Base-by-base conservation (phyloP, 345 rosid species). In the Hibiscus tridactylites region DNA sequence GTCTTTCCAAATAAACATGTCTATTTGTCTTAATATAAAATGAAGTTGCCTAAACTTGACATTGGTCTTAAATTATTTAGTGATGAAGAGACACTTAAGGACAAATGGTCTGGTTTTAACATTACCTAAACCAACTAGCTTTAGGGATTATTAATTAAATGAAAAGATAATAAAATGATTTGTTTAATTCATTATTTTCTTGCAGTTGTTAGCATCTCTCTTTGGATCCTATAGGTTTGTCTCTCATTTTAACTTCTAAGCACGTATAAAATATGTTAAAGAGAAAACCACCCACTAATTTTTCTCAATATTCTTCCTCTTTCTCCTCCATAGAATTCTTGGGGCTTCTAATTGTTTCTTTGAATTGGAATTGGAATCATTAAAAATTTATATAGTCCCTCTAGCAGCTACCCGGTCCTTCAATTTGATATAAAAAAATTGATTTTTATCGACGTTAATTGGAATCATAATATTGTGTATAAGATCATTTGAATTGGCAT, bases 91-190 rank as follows among this genome's bases (percentile, higher is more conserved):
- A 21, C 24, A 21, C 24, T 21, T 21, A 21, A 21, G 56, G 81
- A 83, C 81, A 81, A 79, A 70, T 37, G 80, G 76, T 81, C 78
- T 15, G 78, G 76, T 76, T 17, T 59, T 73, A 73, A 73, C 71
- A 71, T 71, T 66, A 82, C 85, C 88, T 84, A 80, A 84, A 73
- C 85, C 83, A 80, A 82, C 82, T 71, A 80, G 78, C 71, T 71
- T 75, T 31, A 12, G 63, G 9, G 73, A 50, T 37, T 56, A 57
- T 56, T 58, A 42, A 37, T 56, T 53, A 39, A 37, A 37, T 62
- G 37, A 16, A 63, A 11, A 5, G 4, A 21, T 12, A 52, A 37
- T 15, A 52, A 6, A 0, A 16, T 7, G 56, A 24, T 72, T 28
- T 21, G 21, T 21, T 69, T 44, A 52, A 31, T 57, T 61, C 72